These are phyloP conservation scores for Ceratorhiza oryzae-sativae DNA, from an alignment of 1,284 basidiomycete genomes.

Conservation along the genomic window DNA sequence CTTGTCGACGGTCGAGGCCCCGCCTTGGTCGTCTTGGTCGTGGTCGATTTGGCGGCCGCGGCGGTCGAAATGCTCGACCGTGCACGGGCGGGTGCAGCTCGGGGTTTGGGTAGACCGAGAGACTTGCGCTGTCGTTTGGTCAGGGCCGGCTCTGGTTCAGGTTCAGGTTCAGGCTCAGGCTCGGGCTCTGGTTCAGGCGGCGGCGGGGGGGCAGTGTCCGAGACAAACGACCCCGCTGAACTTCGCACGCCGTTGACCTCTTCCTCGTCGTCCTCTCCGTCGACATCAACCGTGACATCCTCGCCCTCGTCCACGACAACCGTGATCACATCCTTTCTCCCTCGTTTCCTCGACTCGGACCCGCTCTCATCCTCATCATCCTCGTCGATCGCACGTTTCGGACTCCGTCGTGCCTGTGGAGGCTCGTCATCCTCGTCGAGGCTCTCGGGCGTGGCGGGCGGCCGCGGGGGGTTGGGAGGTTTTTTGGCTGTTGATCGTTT, in stretches of 20 bases:
- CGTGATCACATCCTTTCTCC: slow-evolving; percentile 10
- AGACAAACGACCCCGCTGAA: slow-evolving; percentile 46
- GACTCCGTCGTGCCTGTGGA: slow-evolving; percentile 44
- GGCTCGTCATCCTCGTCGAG: slow-evolving; percentile 34
- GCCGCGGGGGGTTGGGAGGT: slow-evolving; percentile 43
- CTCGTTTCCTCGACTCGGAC: slow-evolving; percentile 2
- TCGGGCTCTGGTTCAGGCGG: slow-evolving; percentile 42
- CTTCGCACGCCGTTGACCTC: slow-evolving; percentile 43
- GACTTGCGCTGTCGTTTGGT: slow-evolving; percentile 72
- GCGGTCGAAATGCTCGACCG: slow-evolving; percentile 45
- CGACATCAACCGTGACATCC: slow-evolving; percentile 39
- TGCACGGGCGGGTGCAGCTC: not conserved
- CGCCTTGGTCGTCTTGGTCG: slow-evolving; percentile 47
- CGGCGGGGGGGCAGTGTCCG: slow-evolving; percentile 51
- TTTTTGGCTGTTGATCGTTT: not conserved
- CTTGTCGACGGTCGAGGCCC: slow-evolving; percentile 67
- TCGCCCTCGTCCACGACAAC: slow-evolving; percentile 52
- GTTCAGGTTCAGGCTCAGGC: slow-evolving; percentile 51
- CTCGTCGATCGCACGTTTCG: slow-evolving; percentile 30
- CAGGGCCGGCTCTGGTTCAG: slow-evolving; percentile 59
- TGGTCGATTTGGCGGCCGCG: slow-evolving; percentile 43
- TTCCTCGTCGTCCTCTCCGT: not conserved
- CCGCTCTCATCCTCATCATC: slow-evolving; percentile 16
- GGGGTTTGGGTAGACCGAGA: slow-evolving; percentile 66
- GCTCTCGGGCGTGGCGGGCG: slow-evolving; percentile 44